phyloP scores from a whole-genome alignment of 768 basidiomycete genomes.

The Serpula lacrymans region DNA sequence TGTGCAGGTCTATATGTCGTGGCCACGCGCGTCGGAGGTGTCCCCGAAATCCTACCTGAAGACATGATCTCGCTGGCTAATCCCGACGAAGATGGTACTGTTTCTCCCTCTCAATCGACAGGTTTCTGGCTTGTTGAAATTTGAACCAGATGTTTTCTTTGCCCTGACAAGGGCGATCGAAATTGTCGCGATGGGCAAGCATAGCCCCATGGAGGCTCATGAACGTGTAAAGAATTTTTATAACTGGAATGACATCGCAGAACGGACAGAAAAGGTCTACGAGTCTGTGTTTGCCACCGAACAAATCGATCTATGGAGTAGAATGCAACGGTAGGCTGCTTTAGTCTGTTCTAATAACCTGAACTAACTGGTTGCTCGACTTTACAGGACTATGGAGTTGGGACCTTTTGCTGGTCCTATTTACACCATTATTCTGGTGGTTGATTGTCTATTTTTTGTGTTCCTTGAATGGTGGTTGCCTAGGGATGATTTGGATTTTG shows the following conservation, averaged over 20 bases:
- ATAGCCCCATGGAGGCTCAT: constrained; percentile 76
- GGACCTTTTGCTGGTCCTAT: constrained; percentile 85
- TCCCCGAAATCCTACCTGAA: constrained; percentile 89
- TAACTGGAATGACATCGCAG: constrained; percentile 77
- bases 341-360: too few relatives aligned
- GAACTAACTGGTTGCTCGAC: too few relatives aligned
- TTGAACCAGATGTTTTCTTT: constrained; percentile 84
- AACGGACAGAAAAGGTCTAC: constrained; percentile 84
- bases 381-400: constrained; percentile 68
- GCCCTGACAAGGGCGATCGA: constrained; percentile 79
- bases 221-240: constrained; percentile 80
- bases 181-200: constrained; percentile 60
- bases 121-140: neutral
- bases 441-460: constrained; percentile 85
- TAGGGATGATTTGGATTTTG: constrained; percentile 71
- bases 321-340: constrained; percentile 64
- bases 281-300: constrained; percentile 55
- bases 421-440: constrained; percentile 81
- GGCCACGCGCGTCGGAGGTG: constrained; percentile 90
- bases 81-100: constrained; percentile 86
- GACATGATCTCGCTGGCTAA: constrained; percentile 96
- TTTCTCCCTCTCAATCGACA: neutral
- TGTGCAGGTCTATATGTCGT: constrained; percentile 94
- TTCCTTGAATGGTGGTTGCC: constrained; percentile 86
- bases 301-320: constrained; percentile 69